Conservation (phyloP, 306 rosid species). For the Senna tora region DNA sequence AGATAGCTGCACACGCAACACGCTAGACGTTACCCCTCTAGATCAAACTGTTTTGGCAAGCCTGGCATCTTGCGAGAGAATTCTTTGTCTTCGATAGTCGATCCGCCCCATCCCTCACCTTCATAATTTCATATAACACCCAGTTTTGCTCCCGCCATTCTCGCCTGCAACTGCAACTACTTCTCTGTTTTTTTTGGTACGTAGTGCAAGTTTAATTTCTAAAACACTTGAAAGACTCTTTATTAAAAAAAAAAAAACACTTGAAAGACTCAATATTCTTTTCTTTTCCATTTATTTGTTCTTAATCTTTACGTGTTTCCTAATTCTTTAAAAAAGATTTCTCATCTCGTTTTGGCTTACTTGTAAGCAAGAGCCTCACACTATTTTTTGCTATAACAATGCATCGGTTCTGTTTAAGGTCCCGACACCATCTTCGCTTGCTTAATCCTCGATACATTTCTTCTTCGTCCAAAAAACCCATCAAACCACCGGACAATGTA, state of each 20-base stretch:
- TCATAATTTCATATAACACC: not conserved
- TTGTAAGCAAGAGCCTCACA: not conserved
- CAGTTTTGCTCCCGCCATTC: constrained; percentile 51
- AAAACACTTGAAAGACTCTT: too few relatives aligned
- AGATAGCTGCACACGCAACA: too few relatives aligned
- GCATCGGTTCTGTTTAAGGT: constrained; percentile 60
- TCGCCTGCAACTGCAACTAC: constrained; percentile 17
- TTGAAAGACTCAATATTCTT: constrained; percentile 15
- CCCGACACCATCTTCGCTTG: constrained; percentile 51
- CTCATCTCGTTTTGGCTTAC: not conserved
- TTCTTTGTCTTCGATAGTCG: not conserved
- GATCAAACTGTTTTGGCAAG: too few relatives aligned
- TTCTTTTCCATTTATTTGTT: not conserved
- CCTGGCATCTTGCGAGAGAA: not conserved
- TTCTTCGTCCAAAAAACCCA: constrained; percentile 39
- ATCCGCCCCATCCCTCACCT: too few relatives aligned
- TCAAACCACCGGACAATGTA: constrained; percentile 18
- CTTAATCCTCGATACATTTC: constrained; percentile 46
- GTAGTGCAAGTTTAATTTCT: not conserved
- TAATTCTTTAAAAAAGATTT: not conserved
- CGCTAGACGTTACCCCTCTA: not conserved
- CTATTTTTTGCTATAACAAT: constrained; percentile 14
- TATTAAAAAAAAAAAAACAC: not conserved
- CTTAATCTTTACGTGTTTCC: not conserved
- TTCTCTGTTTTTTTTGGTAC: not conserved